phyloP scores from a whole-genome alignment of 2,329 filamentous ascomycete species.

The Alternaria hordeiaustralica region DNA sequence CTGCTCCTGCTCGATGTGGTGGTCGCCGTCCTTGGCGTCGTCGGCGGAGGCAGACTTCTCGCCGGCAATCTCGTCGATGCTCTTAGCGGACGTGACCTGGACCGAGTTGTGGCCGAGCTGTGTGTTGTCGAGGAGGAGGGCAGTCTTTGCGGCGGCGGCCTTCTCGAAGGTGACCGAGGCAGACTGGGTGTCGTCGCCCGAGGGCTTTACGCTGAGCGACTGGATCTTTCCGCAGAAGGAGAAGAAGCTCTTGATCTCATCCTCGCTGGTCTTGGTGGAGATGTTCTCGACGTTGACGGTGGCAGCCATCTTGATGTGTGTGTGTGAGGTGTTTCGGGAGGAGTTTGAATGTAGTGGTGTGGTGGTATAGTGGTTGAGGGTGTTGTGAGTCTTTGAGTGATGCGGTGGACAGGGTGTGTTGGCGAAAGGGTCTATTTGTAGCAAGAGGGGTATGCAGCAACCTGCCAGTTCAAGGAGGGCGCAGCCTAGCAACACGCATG shows the following conservation, averaged over 20 bases:
- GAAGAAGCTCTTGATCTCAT: constrained; percentile 96
- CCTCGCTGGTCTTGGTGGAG: constrained; percentile 78
- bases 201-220: constrained; percentile 75
- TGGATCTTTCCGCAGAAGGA: constrained; percentile 95
- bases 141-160: constrained; percentile 94
- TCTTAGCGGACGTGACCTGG: constrained; percentile 76
- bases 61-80: constrained; percentile 68
- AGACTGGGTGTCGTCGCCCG: constrained; percentile 70
- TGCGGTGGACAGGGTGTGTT: constrained; percentile 1
- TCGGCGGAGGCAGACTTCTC: constrained; percentile 64
- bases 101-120: constrained; percentile 80
- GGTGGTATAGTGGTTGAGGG: background rate
- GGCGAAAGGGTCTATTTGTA: constrained; percentile 17
- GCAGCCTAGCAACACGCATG: constrained; percentile 9
- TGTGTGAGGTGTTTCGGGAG: background rate
- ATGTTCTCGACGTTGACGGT: constrained; percentile 93
- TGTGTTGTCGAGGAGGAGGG: constrained; percentile 95
- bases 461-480: constrained; percentile 22
- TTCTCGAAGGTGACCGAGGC: constrained; percentile 98
- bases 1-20: constrained; percentile 90
- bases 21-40: constrained; percentile 58
- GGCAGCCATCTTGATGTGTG: constrained; percentile 55
- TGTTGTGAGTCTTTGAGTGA: background rate
- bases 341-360: background rate
- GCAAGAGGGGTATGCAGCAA: constrained; percentile 17